A percentile compares a stretch with the other conserved stretches of the same genome.
Evolutionary conservation across 768 basidiomycete genomes (phyloP).

Genomic region (Lactarius akahatsu): DNA sequence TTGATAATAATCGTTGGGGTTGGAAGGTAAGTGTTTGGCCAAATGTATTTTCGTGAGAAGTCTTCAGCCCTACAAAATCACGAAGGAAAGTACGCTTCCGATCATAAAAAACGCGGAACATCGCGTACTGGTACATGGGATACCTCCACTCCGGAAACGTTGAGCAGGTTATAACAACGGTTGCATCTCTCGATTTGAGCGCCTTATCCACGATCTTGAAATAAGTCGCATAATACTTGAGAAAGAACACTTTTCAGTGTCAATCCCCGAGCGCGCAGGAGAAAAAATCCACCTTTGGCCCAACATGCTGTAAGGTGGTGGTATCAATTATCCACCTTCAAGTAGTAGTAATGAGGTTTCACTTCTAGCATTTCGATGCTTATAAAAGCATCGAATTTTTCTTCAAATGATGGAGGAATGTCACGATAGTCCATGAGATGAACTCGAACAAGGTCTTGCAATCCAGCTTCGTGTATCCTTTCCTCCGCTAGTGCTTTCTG

Average conservation of each 20-base stretch:
- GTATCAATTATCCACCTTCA: slow-evolving; percentile 36
- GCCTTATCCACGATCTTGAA: slow-evolving; percentile 49
- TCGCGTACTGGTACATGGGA: slow-evolving; percentile 61
- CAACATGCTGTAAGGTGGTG: slow-evolving; percentile 28
- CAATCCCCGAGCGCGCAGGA: background rate
- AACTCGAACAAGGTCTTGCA: slow-evolving; percentile 70
- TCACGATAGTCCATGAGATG: slow-evolving; percentile 91
- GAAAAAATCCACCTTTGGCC: slow-evolving; percentile 22
- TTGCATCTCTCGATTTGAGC: slow-evolving; percentile 53
- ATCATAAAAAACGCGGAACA: background rate
- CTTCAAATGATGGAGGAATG: slow-evolving; percentile 77
- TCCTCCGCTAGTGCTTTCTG: slow-evolving; percentile 88
- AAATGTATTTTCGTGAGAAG: slow-evolving; percentile 87
- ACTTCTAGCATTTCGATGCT: slow-evolving; percentile 66
- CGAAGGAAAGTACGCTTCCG: background rate
- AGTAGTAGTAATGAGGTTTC: slow-evolving; percentile 19
- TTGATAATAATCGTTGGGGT: slow-evolving; percentile 78
- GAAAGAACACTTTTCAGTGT: slow-evolving; percentile 5
- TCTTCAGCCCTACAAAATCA: slow-evolving; percentile 58
- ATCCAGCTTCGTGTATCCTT: slow-evolving; percentile 69
- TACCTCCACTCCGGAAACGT: slow-evolving; percentile 47
- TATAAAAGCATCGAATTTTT: slow-evolving; percentile 57
- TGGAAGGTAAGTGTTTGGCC: slow-evolving; percentile 86
- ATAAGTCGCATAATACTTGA: slow-evolving; percentile 51
- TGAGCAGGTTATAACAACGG: slow-evolving; percentile 68